Base-by-base conservation (phyloP, 2,329 filamentous ascomycete genomes). In the Tolypocladium endophyticum region DNA sequence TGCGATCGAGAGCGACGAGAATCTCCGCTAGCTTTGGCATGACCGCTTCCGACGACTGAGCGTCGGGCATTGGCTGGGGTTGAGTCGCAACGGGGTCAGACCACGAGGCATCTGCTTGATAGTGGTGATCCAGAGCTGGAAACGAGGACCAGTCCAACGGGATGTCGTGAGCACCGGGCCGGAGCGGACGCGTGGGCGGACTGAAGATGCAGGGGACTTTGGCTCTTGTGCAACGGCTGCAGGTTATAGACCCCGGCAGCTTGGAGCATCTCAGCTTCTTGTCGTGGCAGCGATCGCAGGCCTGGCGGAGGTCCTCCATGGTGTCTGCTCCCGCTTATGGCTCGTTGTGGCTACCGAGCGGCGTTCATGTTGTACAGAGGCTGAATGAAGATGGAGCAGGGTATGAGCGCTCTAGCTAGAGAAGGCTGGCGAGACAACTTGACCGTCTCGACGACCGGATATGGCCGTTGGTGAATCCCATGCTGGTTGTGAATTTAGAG, bases 211-310 rank as follows among this genome's bases (percentile, higher is more conserved):
- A 80, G 7, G 67, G 53, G 2, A 71, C 68, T 36, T 70, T 68
- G 28, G 76, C 76, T 62, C 75, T 79, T 28, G 69, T 62, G 61
- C 77, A 80, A 36, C 77, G 73, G 11, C 69, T 69, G 62, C 77
- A 81, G 14, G 66, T 65, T 7, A 66, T 59, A 35, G 70, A 70
- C 0, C 72, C 73, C 0, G 69, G 60, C 35, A 71, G 68, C 58
- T 77, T 77, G 6, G 74, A 74, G 57, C 78, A 81, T 65, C 72
- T 72, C 16, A 79, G 68, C 65, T 80, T 80, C 45, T 81, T 78
- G 23, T 71, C 70, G 61, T 80, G 77, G 47, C 78, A 80, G 47
- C 78, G 69, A 65, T 77, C 75, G 61, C 75, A 78, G 18, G 74
- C 73, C 36, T 70, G 67, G 20, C 39, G 38, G 41, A 58, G 57